phyloP scores from a whole-genome alignment of 768 basidiomycete species.

The Leccinellum luteum region DNA sequence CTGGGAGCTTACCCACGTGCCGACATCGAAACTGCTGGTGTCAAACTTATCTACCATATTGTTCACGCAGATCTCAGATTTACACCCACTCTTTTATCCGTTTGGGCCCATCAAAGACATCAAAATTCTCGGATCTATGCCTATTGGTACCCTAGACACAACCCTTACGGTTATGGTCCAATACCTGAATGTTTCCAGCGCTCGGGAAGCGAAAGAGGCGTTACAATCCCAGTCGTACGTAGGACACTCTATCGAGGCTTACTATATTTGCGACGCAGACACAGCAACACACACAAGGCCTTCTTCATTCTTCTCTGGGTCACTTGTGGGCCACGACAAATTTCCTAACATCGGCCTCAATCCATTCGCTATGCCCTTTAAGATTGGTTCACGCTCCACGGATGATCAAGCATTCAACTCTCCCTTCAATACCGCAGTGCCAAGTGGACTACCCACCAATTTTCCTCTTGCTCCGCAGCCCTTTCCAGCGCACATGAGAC shows the following conservation, averaged over 20 bases:
- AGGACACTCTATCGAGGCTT: conserved; percentile 39
- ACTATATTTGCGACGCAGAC: conserved; percentile 32
- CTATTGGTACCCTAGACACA: conserved; percentile 34
- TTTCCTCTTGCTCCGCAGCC: conserved; percentile 27
- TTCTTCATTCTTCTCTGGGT: conserved; percentile 10
- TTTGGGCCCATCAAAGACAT: conserved; percentile 68
- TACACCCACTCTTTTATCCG: conserved; percentile 72
- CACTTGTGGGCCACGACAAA: conserved; percentile 13
- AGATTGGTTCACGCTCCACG: conserved; percentile 12
- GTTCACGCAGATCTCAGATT: conserved; percentile 63
- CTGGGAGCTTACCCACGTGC: conserved; percentile 34
- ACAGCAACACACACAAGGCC: not conserved
- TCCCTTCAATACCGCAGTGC: conserved; percentile 2
- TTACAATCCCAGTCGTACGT: conserved; percentile 65
- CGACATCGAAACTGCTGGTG: conserved; percentile 57
- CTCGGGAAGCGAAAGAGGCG: conserved; percentile 61
- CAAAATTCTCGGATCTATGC: conserved; percentile 40
- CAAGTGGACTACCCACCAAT: conserved; percentile 21
- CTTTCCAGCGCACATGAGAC: conserved; percentile 13
- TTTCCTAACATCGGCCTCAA: conserved; percentile 27
- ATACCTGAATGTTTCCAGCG: conserved; percentile 51
- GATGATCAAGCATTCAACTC: conserved; percentile 6
- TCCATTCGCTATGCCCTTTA: conserved; percentile 33
- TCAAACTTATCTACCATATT: conserved; percentile 63
- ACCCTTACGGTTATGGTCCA: conserved; percentile 62